Evolutionary conservation across 306 rosid species (phyloP), one percentile per base, ranked within the genome.

Genomic region (Cucurbita maxima): DNA sequence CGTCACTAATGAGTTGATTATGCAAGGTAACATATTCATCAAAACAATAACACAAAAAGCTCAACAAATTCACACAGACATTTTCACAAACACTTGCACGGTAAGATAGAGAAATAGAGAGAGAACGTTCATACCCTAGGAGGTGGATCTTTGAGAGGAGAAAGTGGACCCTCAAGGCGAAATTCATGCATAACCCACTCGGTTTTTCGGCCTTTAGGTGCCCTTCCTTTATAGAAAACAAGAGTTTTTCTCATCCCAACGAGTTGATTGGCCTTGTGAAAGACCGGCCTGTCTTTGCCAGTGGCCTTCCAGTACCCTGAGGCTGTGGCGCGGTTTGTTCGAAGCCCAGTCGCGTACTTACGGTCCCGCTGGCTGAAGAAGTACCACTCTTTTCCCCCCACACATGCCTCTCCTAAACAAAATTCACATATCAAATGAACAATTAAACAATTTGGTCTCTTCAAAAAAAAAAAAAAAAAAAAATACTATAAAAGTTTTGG

Each of bases 111-210:
- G 5, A 18, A 43, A 41, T 4, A 45, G 19, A 12, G 52, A 43
- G 12, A 8, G 11, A 43, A 11, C 1, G 54, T 22, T 55, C 8
- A 18, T 86, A 92, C 97, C 97, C 85, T 85, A 38, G 77, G 79
- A 25, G 92, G 76, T 36, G 92, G 78, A 58, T 79, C 11, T 56
- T 79, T 75, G 66, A 93, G 86, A 61, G 86, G 85, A 67, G 79
- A 85, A 80, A 79, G 81, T 14, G 90, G 85, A 11, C 83, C 86
- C 72, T 89, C 91, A 71, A 92, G 83, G 19, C 98, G 86, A 77
- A 92, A 92, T 58, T 92, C 97, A 73, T 92, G 96, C 96, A 92
- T 92, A 54, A 92, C 97, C 97, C 97, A 92, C 4, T 92, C 90
- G 30, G 92, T 84, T 76, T 92, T 92, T 69, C 81, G 84, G 34